A percentile compares a stretch with the other conserved stretches of the same genome.
Conservation (phyloP, 768 basidiomycete genomes). For the Xerocomellus amylosporus region DNA sequence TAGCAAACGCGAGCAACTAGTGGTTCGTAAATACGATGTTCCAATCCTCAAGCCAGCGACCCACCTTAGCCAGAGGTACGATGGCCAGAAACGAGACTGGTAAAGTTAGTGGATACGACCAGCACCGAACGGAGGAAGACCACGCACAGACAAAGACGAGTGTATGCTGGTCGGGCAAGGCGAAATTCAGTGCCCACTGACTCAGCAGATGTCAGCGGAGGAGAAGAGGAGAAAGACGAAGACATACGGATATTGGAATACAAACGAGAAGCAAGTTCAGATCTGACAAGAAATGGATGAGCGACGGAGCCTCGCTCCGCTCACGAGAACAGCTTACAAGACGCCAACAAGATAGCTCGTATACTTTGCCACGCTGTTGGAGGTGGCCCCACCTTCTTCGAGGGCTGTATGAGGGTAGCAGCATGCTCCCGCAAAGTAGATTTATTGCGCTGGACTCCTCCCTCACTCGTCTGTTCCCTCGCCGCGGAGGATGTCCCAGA, state of each 20-base stretch:
- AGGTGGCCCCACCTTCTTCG: conserved; percentile 35
- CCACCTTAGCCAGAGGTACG: conserved; percentile 76
- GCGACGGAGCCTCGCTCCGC: not conserved
- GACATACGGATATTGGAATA: conserved; percentile 63
- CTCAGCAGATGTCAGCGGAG: not conserved
- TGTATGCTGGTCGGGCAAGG: conserved; percentile 48
- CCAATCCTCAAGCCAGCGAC: not conserved
- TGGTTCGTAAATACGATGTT: not conserved
- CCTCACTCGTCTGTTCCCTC: conserved; percentile 4
- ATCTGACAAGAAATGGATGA: conserved; percentile 38
- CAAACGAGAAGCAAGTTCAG: conserved; percentile 65
- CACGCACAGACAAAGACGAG: conserved; percentile 70
- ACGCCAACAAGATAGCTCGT: conserved; percentile 49
- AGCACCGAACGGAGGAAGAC: not conserved
- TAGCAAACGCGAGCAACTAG: conserved; percentile 77
- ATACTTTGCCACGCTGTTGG: conserved; percentile 49
- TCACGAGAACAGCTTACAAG: conserved; percentile 45
- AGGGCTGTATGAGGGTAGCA: conserved; percentile 36
- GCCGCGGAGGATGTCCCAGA: conserved; percentile 9
- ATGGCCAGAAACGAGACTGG: conserved; percentile 77
- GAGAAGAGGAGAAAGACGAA: not conserved
- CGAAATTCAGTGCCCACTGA: conserved; percentile 73
- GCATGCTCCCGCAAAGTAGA: conserved; percentile 18
- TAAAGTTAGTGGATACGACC: not conserved
- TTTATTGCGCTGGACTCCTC: conserved; percentile 1